Evolutionary conservation across 164 flowering plant species (phyloP).

Genomic region (Stephania cephalantha): DNA sequence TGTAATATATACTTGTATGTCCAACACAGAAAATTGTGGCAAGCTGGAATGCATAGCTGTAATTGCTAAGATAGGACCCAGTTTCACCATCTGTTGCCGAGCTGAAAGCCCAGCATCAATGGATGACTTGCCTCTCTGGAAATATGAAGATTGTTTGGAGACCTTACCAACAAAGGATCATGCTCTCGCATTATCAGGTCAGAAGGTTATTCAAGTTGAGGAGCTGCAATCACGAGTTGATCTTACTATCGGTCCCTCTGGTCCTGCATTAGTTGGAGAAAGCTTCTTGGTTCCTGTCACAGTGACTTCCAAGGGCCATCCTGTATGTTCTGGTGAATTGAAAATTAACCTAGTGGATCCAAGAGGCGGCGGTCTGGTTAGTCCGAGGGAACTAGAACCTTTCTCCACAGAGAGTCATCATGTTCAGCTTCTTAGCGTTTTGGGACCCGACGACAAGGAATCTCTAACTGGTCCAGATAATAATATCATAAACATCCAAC

Average conservation of each 20-base stretch:
- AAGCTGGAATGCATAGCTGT: conserved; percentile 91
- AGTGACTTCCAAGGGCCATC: conserved; percentile 65
- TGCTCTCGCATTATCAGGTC: conserved; percentile 72
- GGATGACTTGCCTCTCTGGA: conserved; percentile 93
- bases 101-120: conserved; percentile 98
- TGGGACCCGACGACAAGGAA: conserved; percentile 42
- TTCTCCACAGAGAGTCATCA: conserved; percentile 61
- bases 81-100: conserved; percentile 75
- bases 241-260: conserved; percentile 51
- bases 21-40: conserved; percentile 75
- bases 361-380: conserved; percentile 74
- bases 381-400: conserved; percentile 81
- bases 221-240: conserved; percentile 87
- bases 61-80: conserved; percentile 57
- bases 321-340: conserved; percentile 72
- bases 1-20: conserved; percentile 10
- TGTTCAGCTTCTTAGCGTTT: conserved; percentile 76
- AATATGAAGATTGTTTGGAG: conserved; percentile 76
- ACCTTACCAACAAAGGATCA: conserved; percentile 83
- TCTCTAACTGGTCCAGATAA: conserved; percentile 31
- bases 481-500: conserved; percentile 59
- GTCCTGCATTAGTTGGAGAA: conserved; percentile 94
- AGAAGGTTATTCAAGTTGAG: conserved; percentile 81
- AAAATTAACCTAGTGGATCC: conserved; percentile 93
- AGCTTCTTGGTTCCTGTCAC: conserved; percentile 68